These are phyloP conservation scores for Copromyces sp. DNA, from an alignment of 495 filamentous ascomycete genomes.

Conservation along the genomic window DNA sequence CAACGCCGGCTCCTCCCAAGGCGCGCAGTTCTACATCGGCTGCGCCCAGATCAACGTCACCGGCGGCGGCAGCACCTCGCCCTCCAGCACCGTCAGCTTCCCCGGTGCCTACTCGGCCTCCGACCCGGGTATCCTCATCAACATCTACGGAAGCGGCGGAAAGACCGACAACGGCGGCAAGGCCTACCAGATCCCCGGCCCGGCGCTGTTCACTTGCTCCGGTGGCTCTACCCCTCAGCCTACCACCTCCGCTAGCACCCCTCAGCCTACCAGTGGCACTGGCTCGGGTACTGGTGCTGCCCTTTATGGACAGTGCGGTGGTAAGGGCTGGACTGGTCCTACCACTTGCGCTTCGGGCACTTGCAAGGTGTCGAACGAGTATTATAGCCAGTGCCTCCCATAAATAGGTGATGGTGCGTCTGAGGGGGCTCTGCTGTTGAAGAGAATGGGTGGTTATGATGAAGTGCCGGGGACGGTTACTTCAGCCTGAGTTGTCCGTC, in stretches of 20 bases:
- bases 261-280: neutral
- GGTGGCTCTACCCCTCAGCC: neutral
- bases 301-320: constrained; percentile 21
- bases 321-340: constrained; percentile 16
- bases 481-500: neutral
- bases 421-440: neutral
- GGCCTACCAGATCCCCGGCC: constrained; percentile 34
- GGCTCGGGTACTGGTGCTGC: constrained; percentile 1
- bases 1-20: constrained; percentile 25
- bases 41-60: constrained; percentile 41
- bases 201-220: constrained; percentile 24
- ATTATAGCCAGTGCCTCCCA: constrained; percentile 15
- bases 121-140: constrained; percentile 36
- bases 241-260: neutral
- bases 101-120: constrained; percentile 39
- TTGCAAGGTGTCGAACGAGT: constrained; percentile 19
- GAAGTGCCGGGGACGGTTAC: neutral
- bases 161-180: constrained; percentile 25
- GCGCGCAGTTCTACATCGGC: constrained; percentile 43
- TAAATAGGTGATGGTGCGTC: neutral
- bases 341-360: constrained; percentile 15
- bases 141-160: constrained; percentile 32
- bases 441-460: neutral
- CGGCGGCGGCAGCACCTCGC: constrained; percentile 31
- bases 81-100: constrained; percentile 33